Evolutionary conservation across 2,329 filamentous ascomycete genomes (phyloP), one percentile per base, ranked within the genome.

Genomic region (Sphaerulina populicola): DNA sequence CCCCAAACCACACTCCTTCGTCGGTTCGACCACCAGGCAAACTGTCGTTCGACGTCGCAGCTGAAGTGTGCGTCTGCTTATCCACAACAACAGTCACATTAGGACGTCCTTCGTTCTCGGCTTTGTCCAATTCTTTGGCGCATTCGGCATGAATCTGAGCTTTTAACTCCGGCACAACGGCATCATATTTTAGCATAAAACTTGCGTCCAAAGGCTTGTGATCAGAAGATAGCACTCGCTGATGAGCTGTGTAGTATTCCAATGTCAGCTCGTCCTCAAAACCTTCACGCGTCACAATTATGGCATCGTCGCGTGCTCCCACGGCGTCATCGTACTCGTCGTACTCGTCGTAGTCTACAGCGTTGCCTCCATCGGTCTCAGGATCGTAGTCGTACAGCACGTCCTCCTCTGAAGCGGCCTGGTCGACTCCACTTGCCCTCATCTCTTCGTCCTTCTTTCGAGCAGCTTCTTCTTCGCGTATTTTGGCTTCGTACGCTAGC

Each of bases 371-470:
- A 66, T 95, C 89, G 1, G 79, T 78, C 0, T 91, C 86, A 0
- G 89, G 89, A 57, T 95, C 85, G 63, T 96, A 96, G 60, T 93
- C 88, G 64, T 94, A 96, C 4, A 96, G 71, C 1, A 96, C 83
- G 47, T 83, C 81, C 54, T 95, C 88, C 53, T 94, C 88, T 4
- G 88, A 83, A 4, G 72, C 78, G 4, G 80, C 83, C 56, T 85
- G 73, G 41, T 86, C 87, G 14, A 94, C 74, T 0, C 90, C 89
- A 49, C 82, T 79, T 1, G 81, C 81, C 65, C 84, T 86, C 86
- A 96, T 89, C 58, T 95, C 87, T 54, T 88, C 83, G 58, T 96
- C 89, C 56, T 78, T 84, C 60, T 80, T 83, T 57, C 78, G 81
- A 0, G 85, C 77, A 18, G 82, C 78, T 50, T 81, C 79, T 53